These are phyloP conservation scores for Hygrophila difformis DNA, from an alignment of 257 asterid species.

Conservation along the genomic window DNA sequence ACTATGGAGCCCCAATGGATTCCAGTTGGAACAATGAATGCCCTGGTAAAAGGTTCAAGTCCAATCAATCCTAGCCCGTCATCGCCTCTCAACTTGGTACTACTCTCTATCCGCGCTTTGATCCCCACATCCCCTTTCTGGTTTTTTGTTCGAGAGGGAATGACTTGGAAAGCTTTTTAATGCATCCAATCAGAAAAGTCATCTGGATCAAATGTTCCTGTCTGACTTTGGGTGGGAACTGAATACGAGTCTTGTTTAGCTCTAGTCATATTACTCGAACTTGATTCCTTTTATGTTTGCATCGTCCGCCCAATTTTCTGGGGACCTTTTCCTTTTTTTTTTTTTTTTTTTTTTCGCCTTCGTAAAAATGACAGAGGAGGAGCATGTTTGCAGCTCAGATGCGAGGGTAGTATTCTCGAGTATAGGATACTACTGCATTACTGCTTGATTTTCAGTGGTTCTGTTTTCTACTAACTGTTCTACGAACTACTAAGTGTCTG, in stretches of 20 bases:
- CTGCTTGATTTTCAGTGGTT: no score
- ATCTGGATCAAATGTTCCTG: constrained; percentile 1
- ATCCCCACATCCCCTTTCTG: constrained; percentile 1
- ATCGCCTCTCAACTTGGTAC: background rate
- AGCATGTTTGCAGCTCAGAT: no score
- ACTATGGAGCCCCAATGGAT: constrained; percentile 16
- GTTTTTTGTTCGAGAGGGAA: constrained; percentile 14
- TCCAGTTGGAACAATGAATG: constrained; percentile 20
- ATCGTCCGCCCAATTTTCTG: no score
- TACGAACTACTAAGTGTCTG: no score
- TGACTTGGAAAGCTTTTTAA: background rate
- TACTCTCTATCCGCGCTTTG: background rate
- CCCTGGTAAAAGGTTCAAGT: constrained; percentile 39
- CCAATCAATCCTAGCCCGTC: constrained; percentile 21
- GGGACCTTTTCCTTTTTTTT: no score
- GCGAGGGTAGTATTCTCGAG: no score
- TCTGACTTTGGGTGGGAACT: background rate
- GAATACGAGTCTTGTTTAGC: background rate
- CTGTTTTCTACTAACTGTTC: no score
- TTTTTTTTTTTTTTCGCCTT: no score
- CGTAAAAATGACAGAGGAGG: no score
- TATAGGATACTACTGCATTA: no score
- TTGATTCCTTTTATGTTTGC: no score
- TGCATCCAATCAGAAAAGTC: constrained; percentile 7
- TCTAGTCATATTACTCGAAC: no score